Conservation (phyloP, 2,329 filamentous ascomycete species). For the Lithohypha guttulata region DNA sequence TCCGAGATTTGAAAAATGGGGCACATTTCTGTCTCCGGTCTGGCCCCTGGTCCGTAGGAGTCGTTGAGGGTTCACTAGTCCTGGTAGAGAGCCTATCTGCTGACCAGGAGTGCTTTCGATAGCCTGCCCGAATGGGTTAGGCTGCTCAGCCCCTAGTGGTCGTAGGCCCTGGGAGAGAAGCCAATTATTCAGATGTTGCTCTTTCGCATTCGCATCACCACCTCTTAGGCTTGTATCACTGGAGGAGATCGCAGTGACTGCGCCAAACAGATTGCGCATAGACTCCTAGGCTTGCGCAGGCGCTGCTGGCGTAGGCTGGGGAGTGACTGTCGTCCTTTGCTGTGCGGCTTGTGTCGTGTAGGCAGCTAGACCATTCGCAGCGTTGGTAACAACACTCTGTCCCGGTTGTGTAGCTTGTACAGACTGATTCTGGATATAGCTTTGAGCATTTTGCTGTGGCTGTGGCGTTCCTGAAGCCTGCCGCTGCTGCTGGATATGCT, state of each 20-base stretch:
- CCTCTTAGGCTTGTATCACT: not conserved
- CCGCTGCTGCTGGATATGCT: conserved; percentile 4
- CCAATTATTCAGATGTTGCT: not conserved
- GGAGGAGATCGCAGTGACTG: not conserved
- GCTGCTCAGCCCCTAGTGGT: not conserved
- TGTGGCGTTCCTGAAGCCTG: conserved; percentile 9
- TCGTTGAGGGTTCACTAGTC: not conserved
- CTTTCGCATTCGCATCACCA: not conserved
- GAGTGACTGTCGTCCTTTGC: not conserved
- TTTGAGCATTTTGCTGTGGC: not conserved
- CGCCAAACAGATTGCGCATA: not conserved
- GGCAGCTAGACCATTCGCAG: not conserved
- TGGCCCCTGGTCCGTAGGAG: not conserved
- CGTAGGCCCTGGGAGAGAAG: not conserved
- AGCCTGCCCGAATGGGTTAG: not conserved
- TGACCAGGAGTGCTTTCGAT: not conserved
- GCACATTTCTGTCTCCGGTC: not conserved
- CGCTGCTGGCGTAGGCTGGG: not conserved
- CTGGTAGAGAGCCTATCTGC: too few relatives aligned
- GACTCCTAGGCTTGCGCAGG: not conserved
- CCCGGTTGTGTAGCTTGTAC: not conserved
- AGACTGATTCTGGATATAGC: too few relatives aligned
- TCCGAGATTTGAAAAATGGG: not conserved
- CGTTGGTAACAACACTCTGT: not conserved
- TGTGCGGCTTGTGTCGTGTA: not conserved